Base-by-base conservation (phyloP, 2,329 filamentous ascomycete species). In the Cladosporium sphaerospermum region DNA sequence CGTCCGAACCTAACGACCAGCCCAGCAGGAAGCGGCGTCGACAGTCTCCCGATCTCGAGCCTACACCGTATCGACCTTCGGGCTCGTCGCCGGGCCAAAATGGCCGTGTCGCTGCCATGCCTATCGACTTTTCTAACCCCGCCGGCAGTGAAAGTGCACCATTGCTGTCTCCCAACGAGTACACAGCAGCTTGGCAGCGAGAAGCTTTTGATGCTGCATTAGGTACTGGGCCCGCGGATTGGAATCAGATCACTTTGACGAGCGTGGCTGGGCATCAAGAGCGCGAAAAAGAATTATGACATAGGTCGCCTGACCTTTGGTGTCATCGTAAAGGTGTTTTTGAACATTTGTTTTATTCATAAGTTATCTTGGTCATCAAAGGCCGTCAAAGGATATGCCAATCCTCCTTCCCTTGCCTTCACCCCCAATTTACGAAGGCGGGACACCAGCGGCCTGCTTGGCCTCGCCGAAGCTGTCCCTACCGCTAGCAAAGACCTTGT, bases 401-500 rank as follows among this genome's bases (percentile, higher is more conserved):
- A 34, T 34, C 9, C 6, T 28, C 34, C 34, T 19, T 43, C 42
- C 7, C 13, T 32, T 41, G 32, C n/a, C 16, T 5, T n/a, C n/a
- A n/a, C n/a, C n/a, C n/a, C n/a, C n/a, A n/a, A n/a, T n/a, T 14
- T 16, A 41, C 19, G 39, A 11, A 9, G 48, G 31, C 6, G 48
- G 48, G n/a, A 51, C 42, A 28, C 48, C 48, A 51, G 48, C 48
- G 18, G 48, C 48, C 48, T 51, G 48, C 48, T 51, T 51, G 2
- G 48, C 48, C 48, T 51, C 48, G n/a, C 31, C 48, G 4, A 45
- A 23, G 28, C 42, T 40, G 9, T 75, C 72, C 36, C 75, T 68
- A 9, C 75, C 75, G 54, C 67, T 65, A n/a, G 69, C 73, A 63
- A 78, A 78, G 47, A 78, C 74, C 71, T 76, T 75, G 64, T 80